These are phyloP conservation scores for Neospermospora avenae DNA, from an alignment of 2,329 filamentous ascomycete species.

Conservation along the genomic window DNA sequence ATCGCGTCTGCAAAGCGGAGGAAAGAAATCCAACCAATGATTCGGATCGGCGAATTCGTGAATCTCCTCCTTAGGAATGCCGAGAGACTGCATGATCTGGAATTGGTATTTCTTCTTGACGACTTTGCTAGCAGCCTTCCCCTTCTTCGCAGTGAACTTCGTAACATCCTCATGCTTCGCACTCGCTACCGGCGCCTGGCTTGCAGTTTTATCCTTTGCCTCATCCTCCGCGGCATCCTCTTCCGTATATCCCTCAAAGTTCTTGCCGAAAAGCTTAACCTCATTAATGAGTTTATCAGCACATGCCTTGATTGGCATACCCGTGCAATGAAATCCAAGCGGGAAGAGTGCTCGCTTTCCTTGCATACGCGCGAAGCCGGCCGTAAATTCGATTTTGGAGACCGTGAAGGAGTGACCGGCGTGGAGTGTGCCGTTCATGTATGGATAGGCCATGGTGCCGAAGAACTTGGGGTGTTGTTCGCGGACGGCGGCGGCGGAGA, in stretches of 20 bases:
- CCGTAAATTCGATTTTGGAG: constrained; percentile 88
- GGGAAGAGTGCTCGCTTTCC: constrained; percentile 86
- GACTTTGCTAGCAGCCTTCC: constrained; percentile 85
- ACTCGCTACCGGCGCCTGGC: constrained; percentile 54
- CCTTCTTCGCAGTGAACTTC: constrained; percentile 91
- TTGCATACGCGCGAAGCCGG: constrained; percentile 84
- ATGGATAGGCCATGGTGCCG: constrained; percentile 72
- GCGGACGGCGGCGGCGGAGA: constrained; percentile 71
- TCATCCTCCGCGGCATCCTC: constrained; percentile 53
- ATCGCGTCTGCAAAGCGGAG: constrained; percentile 74
- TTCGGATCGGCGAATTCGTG: constrained; percentile 89
- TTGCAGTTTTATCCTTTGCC: constrained; percentile 43
- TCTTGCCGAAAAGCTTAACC: constrained; percentile 80
- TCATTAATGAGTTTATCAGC: constrained; percentile 93
- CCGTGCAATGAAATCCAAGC: constrained; percentile 92
- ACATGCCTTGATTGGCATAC: constrained; percentile 97
- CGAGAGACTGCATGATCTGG: constrained; percentile 89
- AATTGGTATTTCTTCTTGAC: constrained; percentile 95
- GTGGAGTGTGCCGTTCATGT: constrained; percentile 87
- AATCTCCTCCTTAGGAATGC: constrained; percentile 83
- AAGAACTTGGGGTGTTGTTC: constrained; percentile 88
- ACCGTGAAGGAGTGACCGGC: constrained; percentile 91
- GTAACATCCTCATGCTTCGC: constrained; percentile 76
- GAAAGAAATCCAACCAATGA: constrained; percentile 91
- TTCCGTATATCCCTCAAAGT: constrained; percentile 75